phyloP scores from a whole-genome alignment of 2,329 filamentous ascomycete species.

The Pseudopithomyces chartarum region DNA sequence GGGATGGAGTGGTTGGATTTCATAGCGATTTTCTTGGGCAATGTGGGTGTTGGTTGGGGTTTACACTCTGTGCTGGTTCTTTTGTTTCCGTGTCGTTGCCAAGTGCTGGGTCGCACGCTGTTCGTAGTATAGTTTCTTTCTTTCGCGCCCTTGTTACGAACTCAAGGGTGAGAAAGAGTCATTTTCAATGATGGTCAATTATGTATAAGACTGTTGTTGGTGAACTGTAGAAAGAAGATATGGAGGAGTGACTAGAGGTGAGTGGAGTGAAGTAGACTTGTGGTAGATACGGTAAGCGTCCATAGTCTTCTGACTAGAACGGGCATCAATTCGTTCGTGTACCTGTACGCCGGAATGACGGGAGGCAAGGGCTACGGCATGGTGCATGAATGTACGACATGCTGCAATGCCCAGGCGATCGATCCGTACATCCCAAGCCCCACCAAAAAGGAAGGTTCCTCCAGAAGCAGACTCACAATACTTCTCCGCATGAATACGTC shows the following conservation, averaged over 20 bases:
- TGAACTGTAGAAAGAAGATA: too few relatives aligned
- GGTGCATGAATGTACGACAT: neutral
- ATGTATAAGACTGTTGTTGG: too few relatives aligned
- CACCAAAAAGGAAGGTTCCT: neutral
- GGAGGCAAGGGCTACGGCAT: neutral
- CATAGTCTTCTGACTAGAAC: too few relatives aligned
- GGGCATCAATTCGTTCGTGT: too few relatives aligned
- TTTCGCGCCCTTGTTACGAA: neutral
- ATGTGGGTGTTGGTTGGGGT: neutral
- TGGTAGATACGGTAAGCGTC: too few relatives aligned
- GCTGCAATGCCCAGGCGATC: neutral
- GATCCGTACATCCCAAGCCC: neutral
- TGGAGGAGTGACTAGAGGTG: too few relatives aligned
- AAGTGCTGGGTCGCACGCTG: neutral
- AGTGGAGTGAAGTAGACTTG: too few relatives aligned
- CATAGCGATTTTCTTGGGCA: neutral
- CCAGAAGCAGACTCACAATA: neutral
- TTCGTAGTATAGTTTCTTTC: neutral
- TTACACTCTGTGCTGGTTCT: neutral
- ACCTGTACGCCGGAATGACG: too few relatives aligned
- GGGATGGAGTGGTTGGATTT: neutral
- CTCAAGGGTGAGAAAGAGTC: neutral
- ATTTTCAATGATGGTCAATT: too few relatives aligned
- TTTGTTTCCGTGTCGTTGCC: neutral
- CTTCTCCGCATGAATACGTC: neutral